Conservation (phyloP, 441 rosid genomes). For the Populus tomentosa region DNA sequence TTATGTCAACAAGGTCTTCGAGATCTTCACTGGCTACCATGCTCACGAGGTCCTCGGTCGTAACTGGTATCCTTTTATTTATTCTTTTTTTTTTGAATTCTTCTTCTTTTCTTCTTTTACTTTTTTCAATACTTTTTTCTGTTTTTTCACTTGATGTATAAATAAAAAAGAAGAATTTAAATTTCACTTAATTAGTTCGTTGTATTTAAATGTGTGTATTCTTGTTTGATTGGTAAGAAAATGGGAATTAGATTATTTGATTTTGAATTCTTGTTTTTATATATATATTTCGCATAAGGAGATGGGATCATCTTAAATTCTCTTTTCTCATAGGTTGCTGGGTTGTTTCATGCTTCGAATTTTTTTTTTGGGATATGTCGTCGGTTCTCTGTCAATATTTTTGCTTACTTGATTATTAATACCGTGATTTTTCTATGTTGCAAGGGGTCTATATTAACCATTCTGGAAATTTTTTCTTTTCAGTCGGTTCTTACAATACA, state of each 20-base stretch:
- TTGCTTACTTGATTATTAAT: not conserved
- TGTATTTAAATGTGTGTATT: not conserved
- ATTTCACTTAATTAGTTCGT: not conserved
- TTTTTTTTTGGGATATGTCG: no score
- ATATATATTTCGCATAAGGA: no score
- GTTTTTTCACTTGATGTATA: not conserved
- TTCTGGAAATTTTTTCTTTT: constrained; percentile 5
- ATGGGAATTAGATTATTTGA: not conserved
- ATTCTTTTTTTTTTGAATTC: not conserved
- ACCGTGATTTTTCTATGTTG: constrained; percentile 2
- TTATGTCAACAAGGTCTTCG: constrained; percentile 77
- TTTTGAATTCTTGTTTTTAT: not conserved
- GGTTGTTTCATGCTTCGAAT: no score
- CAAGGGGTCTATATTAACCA: constrained; percentile 2
- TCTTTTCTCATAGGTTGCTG: not conserved
- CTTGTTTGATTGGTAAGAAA: not conserved
- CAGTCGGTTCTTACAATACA: constrained; percentile 77
- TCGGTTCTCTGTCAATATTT: not conserved
- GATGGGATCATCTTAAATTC: not conserved
- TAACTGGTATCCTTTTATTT: constrained; percentile 32
- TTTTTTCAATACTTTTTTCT: not conserved
- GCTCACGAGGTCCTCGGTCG: constrained; percentile 69
- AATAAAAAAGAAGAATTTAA: not conserved
- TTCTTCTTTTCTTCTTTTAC: not conserved
- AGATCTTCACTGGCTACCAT: constrained; percentile 75